Evolutionary conservation across 805 yeast genomes (phyloP).

Genomic region (Ogataea populi-albae): DNA sequence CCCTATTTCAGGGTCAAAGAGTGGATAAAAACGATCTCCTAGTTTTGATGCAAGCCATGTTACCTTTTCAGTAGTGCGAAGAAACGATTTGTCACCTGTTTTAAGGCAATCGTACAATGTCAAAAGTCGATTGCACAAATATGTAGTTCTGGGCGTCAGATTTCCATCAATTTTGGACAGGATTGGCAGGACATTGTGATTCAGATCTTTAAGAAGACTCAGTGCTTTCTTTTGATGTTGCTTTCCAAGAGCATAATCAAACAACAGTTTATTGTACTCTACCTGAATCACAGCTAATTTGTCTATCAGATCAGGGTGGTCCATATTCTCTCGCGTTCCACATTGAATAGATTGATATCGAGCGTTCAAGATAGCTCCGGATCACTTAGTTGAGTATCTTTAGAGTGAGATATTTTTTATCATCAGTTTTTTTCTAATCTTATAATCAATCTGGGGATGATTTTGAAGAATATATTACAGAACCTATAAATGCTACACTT

Average conservation of each 20-base stretch:
- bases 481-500: slow-evolving; percentile 13
- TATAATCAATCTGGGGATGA: not conserved
- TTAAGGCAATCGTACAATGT: slow-evolving; percentile 11
- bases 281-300: slow-evolving; percentile 10
- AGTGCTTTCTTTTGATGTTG: slow-evolving; percentile 4
- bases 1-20: slow-evolving; percentile 8
- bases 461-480: no score
- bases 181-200: slow-evolving; percentile 3
- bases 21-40: slow-evolving; percentile 4
- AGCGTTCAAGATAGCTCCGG: no score
- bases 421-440: no score
- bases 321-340: no score
- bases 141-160: slow-evolving; percentile 2
- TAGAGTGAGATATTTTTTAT: no score
- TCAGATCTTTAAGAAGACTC: slow-evolving; percentile 7
- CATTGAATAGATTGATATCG: no score
- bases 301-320: no score
- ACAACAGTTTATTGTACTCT: slow-evolving; percentile 3
- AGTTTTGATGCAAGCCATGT: slow-evolving; percentile 24
- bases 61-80: slow-evolving; percentile 16
- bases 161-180: not conserved
- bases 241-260: slow-evolving; percentile 8
- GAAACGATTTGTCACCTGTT: not conserved
- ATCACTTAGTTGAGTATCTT: no score
- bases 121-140: slow-evolving; percentile 11